These are phyloP conservation scores for Apiotrichum akiyoshidainum DNA, from an alignment of 1,284 basidiomycete species.

Conservation along the genomic window DNA sequence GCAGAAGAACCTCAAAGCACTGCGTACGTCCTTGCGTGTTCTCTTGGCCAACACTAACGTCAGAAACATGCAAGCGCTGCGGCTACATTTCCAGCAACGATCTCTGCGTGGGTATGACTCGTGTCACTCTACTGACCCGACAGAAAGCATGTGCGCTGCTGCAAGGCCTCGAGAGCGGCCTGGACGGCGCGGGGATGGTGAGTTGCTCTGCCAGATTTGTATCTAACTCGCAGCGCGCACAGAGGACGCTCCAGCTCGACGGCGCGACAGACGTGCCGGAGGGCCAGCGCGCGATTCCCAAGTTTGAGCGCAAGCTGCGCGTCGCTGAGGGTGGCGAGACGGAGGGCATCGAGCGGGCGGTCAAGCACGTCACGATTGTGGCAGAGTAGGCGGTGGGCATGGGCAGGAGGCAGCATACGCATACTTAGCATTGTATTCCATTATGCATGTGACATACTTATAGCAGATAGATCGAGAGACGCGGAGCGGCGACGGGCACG, in stretches of 20 bases:
- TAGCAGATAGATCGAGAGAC: no score
- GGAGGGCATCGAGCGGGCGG: slow-evolving; percentile 42
- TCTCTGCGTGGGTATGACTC: slow-evolving; percentile 58
- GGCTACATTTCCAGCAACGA: slow-evolving; percentile 91
- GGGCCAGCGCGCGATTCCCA: slow-evolving; percentile 48
- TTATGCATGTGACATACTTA: slow-evolving; percentile 1
- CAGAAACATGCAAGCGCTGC: slow-evolving; percentile 83
- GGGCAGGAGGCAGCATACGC: not conserved
- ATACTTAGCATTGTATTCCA: not conserved
- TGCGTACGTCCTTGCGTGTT: slow-evolving; percentile 59
- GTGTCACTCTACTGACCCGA: not conserved
- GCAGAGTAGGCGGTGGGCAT: slow-evolving; percentile 13
- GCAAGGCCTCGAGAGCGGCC: slow-evolving; percentile 83
- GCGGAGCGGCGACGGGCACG: no score
- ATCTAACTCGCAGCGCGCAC: slow-evolving; percentile 1
- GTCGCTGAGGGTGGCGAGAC: slow-evolving; percentile 11
- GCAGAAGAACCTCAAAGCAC: slow-evolving; percentile 68
- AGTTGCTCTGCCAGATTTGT: slow-evolving; percentile 39
- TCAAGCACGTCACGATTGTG: slow-evolving; percentile 29
- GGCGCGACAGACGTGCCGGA: slow-evolving; percentile 26
- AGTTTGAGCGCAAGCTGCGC: slow-evolving; percentile 39
- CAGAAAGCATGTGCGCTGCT: slow-evolving; percentile 82
- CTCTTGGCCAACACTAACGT: slow-evolving; percentile 5
- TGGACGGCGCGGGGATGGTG: slow-evolving; percentile 59
- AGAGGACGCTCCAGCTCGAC: not conserved